Base-by-base conservation (phyloP, 352 stramenopile species). In the Thraustotheca clavata region DNA sequence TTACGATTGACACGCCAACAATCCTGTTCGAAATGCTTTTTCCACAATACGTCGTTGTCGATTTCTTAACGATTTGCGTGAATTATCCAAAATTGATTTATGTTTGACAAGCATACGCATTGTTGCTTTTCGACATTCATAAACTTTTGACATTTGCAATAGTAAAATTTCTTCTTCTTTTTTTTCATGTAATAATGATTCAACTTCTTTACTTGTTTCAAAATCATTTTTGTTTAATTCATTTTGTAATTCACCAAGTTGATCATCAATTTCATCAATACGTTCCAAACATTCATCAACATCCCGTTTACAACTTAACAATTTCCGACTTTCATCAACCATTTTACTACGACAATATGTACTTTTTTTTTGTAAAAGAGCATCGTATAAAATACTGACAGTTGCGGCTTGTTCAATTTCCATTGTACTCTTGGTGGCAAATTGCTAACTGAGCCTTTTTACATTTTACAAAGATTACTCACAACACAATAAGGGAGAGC, bases 341-440 rank as follows among this genome's bases (percentile, higher is more conserved):
- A 65, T 65, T 46, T 65, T 65, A 46, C 16, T 55, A 20, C 57
- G 57, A 46, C 57, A 65, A 33, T 47, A 65, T 18, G 40, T 20
- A 32, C 57, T 65, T 46, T 65, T 65, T 32, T 54, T 52, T 11
- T 65, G 57, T 1, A 65, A 46, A 9, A 65, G 29, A 20, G 57
- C 57, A 20, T 65, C 57, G 57, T 65, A 65, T 8, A 65, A 46
- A 26, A 65, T 65, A 46, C 57, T 65, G 41, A 65, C 57, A n/a
- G 57, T 65, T 18, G 57, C 57, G 12, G 57, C 57, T 41, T 65
- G 57, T 32, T 65, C 57, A 27, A 65, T 65, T 20, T 65, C 57
- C 22, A 65, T 65, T 43, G 47, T 65, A 14, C 33, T 47, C 11
- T 20, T 6, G 9, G 18, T 14, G 38, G 57, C 16, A 65, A 65